Conservation (phyloP, 805 yeast genomes). For the Lachancea mirantina region DNA sequence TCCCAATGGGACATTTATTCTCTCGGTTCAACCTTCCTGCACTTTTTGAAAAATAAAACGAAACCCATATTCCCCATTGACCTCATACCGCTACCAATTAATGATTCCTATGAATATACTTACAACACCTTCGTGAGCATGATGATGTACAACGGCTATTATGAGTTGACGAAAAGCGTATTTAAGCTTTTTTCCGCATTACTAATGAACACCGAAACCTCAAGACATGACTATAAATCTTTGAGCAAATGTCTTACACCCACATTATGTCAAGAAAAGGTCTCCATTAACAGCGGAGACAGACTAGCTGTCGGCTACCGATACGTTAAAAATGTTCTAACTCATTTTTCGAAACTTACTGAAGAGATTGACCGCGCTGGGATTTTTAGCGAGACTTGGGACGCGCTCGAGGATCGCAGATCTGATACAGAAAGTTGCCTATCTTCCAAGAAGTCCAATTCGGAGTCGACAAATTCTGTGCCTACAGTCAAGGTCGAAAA, state of each 20-base stretch:
- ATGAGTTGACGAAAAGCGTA: slow-evolving; percentile 34
- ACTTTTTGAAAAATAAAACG: slow-evolving; percentile 46
- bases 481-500: no score
- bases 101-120: slow-evolving; percentile 43
- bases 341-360: slow-evolving; percentile 36
- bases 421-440: no score
- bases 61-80: slow-evolving; percentile 47
- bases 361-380: slow-evolving; percentile 1
- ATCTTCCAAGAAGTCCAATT: no score
- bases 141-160: slow-evolving; percentile 27
- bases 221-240: slow-evolving; percentile 36
- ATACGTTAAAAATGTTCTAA: slow-evolving; percentile 46
- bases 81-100: slow-evolving; percentile 45
- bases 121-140: slow-evolving; percentile 31
- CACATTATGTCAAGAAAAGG: slow-evolving; percentile 47
- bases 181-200: slow-evolving; percentile 42
- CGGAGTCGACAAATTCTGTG: no score
- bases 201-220: slow-evolving; percentile 30
- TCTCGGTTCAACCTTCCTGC: slow-evolving; percentile 36
- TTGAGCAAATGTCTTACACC: slow-evolving; percentile 44
- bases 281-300: slow-evolving; percentile 39
- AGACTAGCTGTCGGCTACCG: slow-evolving; percentile 45
- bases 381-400: no score
- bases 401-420: no score
- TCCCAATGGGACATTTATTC: slow-evolving; percentile 57